Base-by-base conservation (phyloP, 1,284 basidiomycete genomes). In the Earliella scabrosa region DNA sequence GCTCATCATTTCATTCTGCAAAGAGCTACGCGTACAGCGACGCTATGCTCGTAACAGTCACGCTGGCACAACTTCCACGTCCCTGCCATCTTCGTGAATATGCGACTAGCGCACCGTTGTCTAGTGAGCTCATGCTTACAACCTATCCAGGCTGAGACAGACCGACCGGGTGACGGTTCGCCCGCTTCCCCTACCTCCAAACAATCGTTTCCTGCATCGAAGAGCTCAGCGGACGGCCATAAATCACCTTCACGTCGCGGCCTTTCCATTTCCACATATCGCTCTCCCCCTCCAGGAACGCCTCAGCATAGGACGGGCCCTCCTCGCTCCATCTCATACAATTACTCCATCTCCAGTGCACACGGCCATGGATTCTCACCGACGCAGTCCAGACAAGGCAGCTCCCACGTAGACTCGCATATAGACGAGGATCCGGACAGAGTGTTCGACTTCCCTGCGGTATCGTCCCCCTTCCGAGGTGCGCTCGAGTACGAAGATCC, bases 291-390 rank as follows among this genome's bases (percentile, higher is more conserved):
- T n/a, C 59, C 66, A 4, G 60, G 61, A 7, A 87, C 87, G 0
- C 89, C 89, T 11, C 82, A 86, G 4, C 74, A 76, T 45, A 78
- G 88, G 45, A 90, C 87, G 5, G 89, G 89, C 18, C 87, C 88
- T 39, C 89, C 89, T 9, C 79, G 89, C 35, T 88, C 89, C 0
- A 75, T 91, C 32, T 88, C 87, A 2, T 87, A 83, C 67, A 79
- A 78, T 21, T 83, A 85, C 63, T 78, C 82, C n/a, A 69, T 82
- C 18, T 73, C 66, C 21, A 62, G 60, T n/a, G 60, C 52, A 2
- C 50, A 80, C 81, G 9, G 80, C 78, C 26, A 68, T 70, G 11
- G 58, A 66, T 16, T 73, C 72, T 40, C 60, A 59, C 70, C 71
- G 35, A 71, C 57, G 59, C 69, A 45, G 23, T 69, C 64, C 45